Evolutionary conservation across 768 basidiomycete species (phyloP), one percentile per base, ranked within the genome.

Genomic region (Suillus discolor): DNA sequence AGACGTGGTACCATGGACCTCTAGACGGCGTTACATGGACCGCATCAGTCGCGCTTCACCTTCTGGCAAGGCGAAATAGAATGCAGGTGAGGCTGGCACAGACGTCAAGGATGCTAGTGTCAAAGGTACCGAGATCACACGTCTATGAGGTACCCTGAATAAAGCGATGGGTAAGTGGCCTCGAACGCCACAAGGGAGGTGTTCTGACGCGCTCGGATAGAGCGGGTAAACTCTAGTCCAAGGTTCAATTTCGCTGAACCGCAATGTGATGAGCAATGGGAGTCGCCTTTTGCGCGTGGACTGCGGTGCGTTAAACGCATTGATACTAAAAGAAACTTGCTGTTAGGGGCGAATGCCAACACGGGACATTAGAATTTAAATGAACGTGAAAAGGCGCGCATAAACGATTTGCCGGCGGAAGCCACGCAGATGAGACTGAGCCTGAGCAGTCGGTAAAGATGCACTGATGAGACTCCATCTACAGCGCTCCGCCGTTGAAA

Each of bases 231-330:
- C 54, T n/a, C 34, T 36, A 7, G 20, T 36, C 20, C 54, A 55
- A 55, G 54, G 54, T 55, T 55, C 54, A 55, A 55, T 36, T 34
- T 55, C 3, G 13, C 20, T 34, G 20, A n/a, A 55, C 54, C 12
- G 20, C 20, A 34, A 55, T 36, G 31, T 20, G 18, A 54, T 20
- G 28, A 18, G 31, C 18, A 5, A 20, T n/a, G 34, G 9, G 13
- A 55, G 12, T n/a, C 54, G 20, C 34, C 31, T 55, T 34, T 13
- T 36, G 54, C 20, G 54, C 54, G 54, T 55, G 54, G 54, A 55
- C 54, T 55, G 54, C 36, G 54, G 54, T 55, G 54, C 34, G 54
- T 55, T 55, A 34, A 55, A 55, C 12, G 54, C 54, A 36, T 55
- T 55, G 18, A 34, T 34, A 34, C 28, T 31, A 20, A n/a, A 20